phyloP scores from a whole-genome alignment of 371 early-diverging fungal species.

The Mortierella sp. region DNA sequence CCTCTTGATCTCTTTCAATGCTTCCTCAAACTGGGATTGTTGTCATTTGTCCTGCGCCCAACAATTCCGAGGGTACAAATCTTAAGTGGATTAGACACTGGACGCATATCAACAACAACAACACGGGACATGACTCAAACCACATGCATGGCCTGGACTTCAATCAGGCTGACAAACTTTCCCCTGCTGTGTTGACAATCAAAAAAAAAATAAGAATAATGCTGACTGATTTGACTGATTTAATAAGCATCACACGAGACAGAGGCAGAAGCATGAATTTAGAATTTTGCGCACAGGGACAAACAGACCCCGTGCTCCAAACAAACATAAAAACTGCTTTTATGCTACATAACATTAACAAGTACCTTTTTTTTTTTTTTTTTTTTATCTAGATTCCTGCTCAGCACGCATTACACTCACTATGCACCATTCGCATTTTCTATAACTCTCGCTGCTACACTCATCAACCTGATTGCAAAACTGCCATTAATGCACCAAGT shows the following conservation, averaged over 20 bases:
- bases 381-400: constrained; percentile 80
- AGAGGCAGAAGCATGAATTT: neutral
- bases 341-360: neutral
- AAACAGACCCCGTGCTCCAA: neutral
- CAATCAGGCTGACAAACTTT: too few species aligned
- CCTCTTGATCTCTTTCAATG: too few species aligned
- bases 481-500: constrained; percentile 96
- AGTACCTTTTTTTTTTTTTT: neutral
- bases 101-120: neutral
- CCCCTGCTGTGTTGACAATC: too few species aligned
- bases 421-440: constrained; percentile 90
- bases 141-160: too few species aligned
- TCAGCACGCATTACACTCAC: constrained; percentile 95
- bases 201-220: neutral
- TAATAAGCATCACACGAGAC: constrained; percentile 5
- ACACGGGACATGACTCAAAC: neutral
- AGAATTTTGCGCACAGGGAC: neutral
- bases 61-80: neutral
- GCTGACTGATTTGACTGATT: neutral
- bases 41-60: too few species aligned
- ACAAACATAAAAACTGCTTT: too few species aligned
- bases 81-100: constrained; percentile 9
- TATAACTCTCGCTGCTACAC: constrained; percentile 85
- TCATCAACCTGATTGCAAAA: constrained; percentile 92
- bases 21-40: too few species aligned